Percentiles rank a stretch among this genome's conserved stretches.
These are phyloP conservation scores for Phoenix roebelenii DNA, from an alignment of 176 grass and related monocot species.

Conservation along the genomic window DNA sequence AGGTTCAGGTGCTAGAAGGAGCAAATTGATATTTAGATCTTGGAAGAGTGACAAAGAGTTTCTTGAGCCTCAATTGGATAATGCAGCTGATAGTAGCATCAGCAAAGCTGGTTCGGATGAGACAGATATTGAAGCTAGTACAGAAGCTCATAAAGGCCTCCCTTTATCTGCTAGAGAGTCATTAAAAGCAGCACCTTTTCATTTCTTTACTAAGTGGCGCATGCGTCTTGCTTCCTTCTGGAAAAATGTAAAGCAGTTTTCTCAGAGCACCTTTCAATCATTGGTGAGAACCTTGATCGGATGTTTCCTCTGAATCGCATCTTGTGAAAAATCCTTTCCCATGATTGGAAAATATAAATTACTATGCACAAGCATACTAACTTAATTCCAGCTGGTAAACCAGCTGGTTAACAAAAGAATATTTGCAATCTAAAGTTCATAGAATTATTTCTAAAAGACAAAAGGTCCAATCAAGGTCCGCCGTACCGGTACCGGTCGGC, in stretches of 20 bases:
- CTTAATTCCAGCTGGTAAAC: neutral
- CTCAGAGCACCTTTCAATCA: constrained; percentile 38
- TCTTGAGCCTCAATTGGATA: neutral
- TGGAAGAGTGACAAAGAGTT: constrained; percentile 6
- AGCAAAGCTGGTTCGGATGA: neutral
- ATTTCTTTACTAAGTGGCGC: neutral
- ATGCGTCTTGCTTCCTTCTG: neutral
- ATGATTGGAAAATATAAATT: too few relatives aligned
- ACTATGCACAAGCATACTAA: too few relatives aligned
- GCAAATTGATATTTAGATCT: constrained; percentile 1
- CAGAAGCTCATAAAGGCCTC: too few relatives aligned
- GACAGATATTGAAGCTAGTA: neutral
- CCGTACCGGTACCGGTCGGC: too few relatives aligned
- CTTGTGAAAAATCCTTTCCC: too few relatives aligned
- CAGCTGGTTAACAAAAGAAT: too few relatives aligned
- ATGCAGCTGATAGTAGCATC: neutral
- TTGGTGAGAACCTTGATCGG: constrained; percentile 47
- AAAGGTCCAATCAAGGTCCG: too few relatives aligned
- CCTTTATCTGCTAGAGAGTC: neutral
- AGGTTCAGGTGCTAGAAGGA: constrained; percentile 2
- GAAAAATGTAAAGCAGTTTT: neutral
- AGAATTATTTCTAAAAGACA: neutral
- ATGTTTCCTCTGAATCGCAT: too few relatives aligned
- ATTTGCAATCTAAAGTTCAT: neutral
- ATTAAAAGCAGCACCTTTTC: neutral